Evolutionary conservation across 108 stramenopile genomes (phyloP).

Genomic region (Nitzschia sp.): DNA sequence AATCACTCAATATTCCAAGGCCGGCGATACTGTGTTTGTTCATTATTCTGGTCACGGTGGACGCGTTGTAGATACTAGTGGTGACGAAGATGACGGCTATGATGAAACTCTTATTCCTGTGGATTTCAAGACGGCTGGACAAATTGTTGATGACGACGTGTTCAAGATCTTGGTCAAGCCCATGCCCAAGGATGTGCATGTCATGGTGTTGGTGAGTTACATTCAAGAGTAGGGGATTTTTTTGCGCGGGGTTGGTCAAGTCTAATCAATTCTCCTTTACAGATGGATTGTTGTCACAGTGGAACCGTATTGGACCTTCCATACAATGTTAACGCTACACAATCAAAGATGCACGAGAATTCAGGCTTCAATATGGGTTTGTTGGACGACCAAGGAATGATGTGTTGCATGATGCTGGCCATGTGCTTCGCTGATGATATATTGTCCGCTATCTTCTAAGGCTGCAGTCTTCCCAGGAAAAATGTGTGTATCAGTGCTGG

Average conservation of each 20-base stretch:
- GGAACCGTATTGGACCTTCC: constrained; percentile 83
- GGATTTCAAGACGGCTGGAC: constrained; percentile 80
- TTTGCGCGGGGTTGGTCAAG: background rate
- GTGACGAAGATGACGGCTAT: constrained; percentile 41
- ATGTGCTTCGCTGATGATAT: constrained; percentile 9
- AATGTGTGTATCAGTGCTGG: too few relatives aligned
- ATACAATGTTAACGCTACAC: constrained; percentile 73
- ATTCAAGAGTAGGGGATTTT: too few relatives aligned
- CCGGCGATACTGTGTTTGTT: constrained; percentile 77
- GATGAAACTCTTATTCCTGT: constrained; percentile 85
- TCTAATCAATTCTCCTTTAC: background rate
- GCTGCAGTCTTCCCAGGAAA: background rate
- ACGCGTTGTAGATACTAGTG: constrained; percentile 52
- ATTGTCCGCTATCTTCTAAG: background rate
- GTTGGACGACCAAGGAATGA: constrained; percentile 9
- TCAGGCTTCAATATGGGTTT: constrained; percentile 36
- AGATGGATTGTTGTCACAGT: constrained; percentile 80
- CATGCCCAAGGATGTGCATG: constrained; percentile 70
- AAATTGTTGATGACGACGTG: constrained; percentile 87
- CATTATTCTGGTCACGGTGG: constrained; percentile 86
- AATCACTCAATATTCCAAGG: constrained; percentile 64
- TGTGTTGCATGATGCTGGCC: constrained; percentile 9
- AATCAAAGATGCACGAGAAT: constrained; percentile 39
- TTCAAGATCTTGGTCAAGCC: constrained; percentile 71
- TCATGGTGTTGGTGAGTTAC: constrained; percentile 55